A percentile compares a stretch with the other conserved stretches of the same genome.
Conservation (phyloP, 2,329 filamentous ascomycete genomes). For the Ophiosphaerella narmari region DNA sequence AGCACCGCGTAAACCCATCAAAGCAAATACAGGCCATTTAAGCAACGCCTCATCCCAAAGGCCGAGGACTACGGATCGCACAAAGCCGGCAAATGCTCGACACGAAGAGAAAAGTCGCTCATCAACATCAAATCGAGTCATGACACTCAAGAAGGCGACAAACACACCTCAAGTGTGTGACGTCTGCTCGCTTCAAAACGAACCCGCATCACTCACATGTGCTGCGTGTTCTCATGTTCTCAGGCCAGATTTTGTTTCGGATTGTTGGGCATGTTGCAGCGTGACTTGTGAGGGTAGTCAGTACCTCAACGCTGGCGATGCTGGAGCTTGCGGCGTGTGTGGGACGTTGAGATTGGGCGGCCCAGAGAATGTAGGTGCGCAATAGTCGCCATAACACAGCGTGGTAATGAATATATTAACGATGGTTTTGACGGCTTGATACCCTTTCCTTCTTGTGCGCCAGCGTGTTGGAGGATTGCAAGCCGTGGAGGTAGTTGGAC, state of each 20-base stretch:
- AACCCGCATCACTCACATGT: slow-evolving; percentile 62
- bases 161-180: slow-evolving; percentile 50
- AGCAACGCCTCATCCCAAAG: background rate
- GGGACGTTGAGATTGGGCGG: slow-evolving; percentile 42
- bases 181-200: slow-evolving; percentile 72
- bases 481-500: no score
- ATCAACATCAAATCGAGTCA: background rate
- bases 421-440: no score
- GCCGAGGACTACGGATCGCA: background rate
- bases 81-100: background rate
- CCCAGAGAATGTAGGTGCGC: no score
- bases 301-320: slow-evolving; percentile 73
- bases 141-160: slow-evolving; percentile 7
- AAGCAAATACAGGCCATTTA: background rate
- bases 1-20: slow-evolving; percentile 15
- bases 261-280: slow-evolving; percentile 68
- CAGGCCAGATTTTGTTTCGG: slow-evolving; percentile 56
- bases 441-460: no score
- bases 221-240: slow-evolving; percentile 73
- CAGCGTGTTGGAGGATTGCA: no score
- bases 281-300: slow-evolving; percentile 58
- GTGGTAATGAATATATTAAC: no score
- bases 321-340: slow-evolving; percentile 72
- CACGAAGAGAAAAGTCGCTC: background rate
- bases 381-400: no score